Evolutionary conservation across 2,329 filamentous ascomycete genomes (phyloP).

Genomic region (Aspergillus sclerotialis): DNA sequence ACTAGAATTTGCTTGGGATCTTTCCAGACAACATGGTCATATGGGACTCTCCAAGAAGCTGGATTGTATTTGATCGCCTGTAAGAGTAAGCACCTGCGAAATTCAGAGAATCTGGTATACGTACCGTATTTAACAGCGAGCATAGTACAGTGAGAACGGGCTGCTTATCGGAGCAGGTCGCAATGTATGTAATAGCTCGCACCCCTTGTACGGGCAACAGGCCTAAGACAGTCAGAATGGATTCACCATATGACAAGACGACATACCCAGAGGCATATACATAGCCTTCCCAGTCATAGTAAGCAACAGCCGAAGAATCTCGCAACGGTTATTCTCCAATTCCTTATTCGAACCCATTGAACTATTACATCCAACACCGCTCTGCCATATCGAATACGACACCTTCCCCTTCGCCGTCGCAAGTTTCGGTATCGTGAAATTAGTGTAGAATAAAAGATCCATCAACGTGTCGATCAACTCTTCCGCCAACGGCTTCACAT

Average conservation of each 20-base stretch:
- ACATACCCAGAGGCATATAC: conserved; percentile 72
- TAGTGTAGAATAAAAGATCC: conserved; percentile 84
- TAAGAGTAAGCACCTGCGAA: conserved; percentile 7
- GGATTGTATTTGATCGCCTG: conserved; percentile 94
- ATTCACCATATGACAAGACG: not conserved
- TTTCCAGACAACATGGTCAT: conserved; percentile 86
- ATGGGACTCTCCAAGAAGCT: conserved; percentile 86
- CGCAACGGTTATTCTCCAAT: conserved; percentile 84
- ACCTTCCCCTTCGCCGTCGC: conserved; percentile 69
- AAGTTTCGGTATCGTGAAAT: conserved; percentile 74
- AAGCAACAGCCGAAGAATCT: conserved; percentile 78
- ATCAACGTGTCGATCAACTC: conserved; percentile 85
- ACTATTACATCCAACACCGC: conserved; percentile 90
- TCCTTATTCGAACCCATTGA: conserved; percentile 83
- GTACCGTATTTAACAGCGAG: conserved; percentile 85
- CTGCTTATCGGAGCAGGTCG: conserved; percentile 83
- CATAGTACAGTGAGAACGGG: conserved; percentile 83
- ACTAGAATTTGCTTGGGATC: conserved; percentile 86
- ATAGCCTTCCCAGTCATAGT: conserved; percentile 85
- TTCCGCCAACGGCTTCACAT: conserved; percentile 80
- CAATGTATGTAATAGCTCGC: conserved; percentile 79
- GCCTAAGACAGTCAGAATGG: conserved; percentile 27
- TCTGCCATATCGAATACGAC: conserved; percentile 95
- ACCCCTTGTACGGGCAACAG: conserved; percentile 76
- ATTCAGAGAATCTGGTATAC: conserved; percentile 24